A percentile compares a stretch with the other conserved stretches of the same genome.
These are phyloP conservation scores for Phytophthora sp. DNA, from an alignment of 352 stramenopile species.

Conservation along the genomic window DNA sequence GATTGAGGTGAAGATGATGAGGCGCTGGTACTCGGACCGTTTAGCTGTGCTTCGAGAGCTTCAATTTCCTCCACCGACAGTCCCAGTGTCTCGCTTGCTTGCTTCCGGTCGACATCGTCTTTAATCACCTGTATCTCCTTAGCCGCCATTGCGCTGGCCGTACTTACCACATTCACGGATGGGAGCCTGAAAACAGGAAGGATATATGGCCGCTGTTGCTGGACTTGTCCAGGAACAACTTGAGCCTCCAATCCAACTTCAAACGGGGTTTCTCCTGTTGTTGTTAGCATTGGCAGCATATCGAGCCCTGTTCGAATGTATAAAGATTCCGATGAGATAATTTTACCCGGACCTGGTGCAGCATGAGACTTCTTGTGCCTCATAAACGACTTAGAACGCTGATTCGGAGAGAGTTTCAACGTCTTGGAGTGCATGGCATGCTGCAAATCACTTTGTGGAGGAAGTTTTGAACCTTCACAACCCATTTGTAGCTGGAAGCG, in stretches of 20 bases:
- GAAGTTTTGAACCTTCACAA: conserved; percentile 23
- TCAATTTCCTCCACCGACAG: conserved; percentile 74
- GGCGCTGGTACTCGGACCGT: conserved; percentile 20
- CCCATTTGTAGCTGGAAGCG: conserved; percentile 43
- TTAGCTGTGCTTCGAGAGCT: conserved; percentile 61
- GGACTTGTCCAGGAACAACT: conserved; percentile 12
- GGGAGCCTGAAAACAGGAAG: conserved; percentile 78
- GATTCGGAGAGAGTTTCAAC: conserved; percentile 48
- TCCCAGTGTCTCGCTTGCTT: conserved; percentile 68
- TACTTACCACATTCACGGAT: conserved; percentile 54
- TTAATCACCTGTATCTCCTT: conserved; percentile 56
- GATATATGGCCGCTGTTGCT: conserved; percentile 53
- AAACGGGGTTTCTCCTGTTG: conserved; percentile 70
- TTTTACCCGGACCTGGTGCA: conserved; percentile 15
- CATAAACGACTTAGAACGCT: conserved; percentile 50
- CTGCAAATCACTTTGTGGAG: conserved; percentile 30
- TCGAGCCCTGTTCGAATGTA: conserved; percentile 52
- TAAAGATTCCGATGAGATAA: conserved; percentile 6
- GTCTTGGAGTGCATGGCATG: conserved; percentile 53
- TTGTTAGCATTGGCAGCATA: conserved; percentile 79
- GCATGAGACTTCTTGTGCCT: conserved; percentile 48
- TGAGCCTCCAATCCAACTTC: conserved; percentile 60
- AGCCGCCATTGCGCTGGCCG: conserved; percentile 39
- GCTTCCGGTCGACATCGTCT: conserved; percentile 59
- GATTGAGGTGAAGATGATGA: background rate